Evolutionary conservation across 1,139 yeast genomes (phyloP), one percentile per base, ranked within the genome.

Genomic region (Pichia sp.): DNA sequence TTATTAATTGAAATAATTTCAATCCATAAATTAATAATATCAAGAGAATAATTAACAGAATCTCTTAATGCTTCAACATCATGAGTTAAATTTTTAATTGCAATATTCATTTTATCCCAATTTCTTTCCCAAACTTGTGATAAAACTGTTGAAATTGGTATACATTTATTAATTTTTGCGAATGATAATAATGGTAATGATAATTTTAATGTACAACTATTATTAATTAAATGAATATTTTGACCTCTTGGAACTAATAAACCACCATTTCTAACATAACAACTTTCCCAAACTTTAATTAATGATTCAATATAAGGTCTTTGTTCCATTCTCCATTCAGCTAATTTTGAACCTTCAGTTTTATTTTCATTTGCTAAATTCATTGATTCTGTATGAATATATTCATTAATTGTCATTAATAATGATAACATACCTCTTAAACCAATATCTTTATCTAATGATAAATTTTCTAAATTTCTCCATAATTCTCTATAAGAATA

Each of bases 321-420:
- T 25, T 76, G 71, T 43, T 73, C 73, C 64, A 80, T 66, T 59
- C 84, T 71, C 90, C 90, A 83, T 47, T 70, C 69, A 2, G 74
- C 68, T 23, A 72, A 71, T 40, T 55, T 56, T 31, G 67, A 64
- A 31, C 67, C 65, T 48, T 63, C 59, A 3, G 63, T 54, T 43
- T 47, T 49, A 11, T 42, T 29, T 4, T 42, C 32, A 26, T 53
- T 52, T 46, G 63, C 67, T 39, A 69, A 50, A 11, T 60, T 58
- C 35, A 58, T 60, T 48, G 79, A 65, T 54, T 78, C 80, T 31
- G 65, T 60, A 58, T 76, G 82, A 35, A 86, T 80, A 55, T 72
- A 76, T 56, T 85, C 87, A 59, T 86, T 92, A 39, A 86, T 69
- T 30, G 86, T 80, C 66, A 86, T 75, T 54, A 87, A 68, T 53